Conservation (phyloP, 2,329 filamentous ascomycete genomes). For the Fusarium liriodendri region DNA sequence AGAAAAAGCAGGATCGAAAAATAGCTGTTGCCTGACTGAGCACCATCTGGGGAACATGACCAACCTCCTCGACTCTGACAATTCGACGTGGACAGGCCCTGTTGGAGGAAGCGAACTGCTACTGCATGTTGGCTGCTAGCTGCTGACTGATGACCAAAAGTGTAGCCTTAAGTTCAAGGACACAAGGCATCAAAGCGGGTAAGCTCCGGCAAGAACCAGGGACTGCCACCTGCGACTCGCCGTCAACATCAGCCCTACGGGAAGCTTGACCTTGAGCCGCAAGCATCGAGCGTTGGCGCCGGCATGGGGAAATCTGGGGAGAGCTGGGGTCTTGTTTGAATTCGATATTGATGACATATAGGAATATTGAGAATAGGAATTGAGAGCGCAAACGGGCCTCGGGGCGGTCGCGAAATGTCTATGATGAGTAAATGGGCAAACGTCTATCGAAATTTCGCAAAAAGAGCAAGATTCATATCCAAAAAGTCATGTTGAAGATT, state of each 20-base stretch:
- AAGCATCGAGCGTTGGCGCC: slow-evolving; percentile 43
- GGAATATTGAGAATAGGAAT: slow-evolving; percentile 25
- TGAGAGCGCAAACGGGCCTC: slow-evolving; percentile 17
- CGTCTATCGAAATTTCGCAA: not conserved
- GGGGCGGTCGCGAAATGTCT: slow-evolving; percentile 11
- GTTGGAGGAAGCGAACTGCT: not conserved
- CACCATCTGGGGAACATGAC: not conserved
- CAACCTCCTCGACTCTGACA: not conserved
- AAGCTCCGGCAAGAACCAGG: not conserved
- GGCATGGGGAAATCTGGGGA: slow-evolving; percentile 39
- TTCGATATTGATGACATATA: slow-evolving; percentile 13
- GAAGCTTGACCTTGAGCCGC: slow-evolving; percentile 43
- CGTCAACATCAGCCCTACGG: slow-evolving; percentile 44
- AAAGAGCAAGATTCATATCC: not conserved
- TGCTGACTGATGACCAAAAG: not conserved
- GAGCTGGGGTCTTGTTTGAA: slow-evolving; percentile 31
- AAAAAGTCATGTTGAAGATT: slow-evolving; percentile 16
- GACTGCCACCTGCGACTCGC: slow-evolving; percentile 28
- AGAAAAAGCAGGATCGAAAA: slow-evolving; percentile 15
- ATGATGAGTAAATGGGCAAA: slow-evolving; percentile 8
- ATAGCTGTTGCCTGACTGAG: not conserved
- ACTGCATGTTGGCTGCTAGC: not conserved
- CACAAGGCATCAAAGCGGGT: slow-evolving; percentile 14
- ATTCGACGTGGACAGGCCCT: slow-evolving; percentile 1
- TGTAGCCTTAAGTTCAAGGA: slow-evolving; percentile 7